phyloP scores from a whole-genome alignment of 192 early-diverging fungal species.

The Pilobolus umbonatus region DNA sequence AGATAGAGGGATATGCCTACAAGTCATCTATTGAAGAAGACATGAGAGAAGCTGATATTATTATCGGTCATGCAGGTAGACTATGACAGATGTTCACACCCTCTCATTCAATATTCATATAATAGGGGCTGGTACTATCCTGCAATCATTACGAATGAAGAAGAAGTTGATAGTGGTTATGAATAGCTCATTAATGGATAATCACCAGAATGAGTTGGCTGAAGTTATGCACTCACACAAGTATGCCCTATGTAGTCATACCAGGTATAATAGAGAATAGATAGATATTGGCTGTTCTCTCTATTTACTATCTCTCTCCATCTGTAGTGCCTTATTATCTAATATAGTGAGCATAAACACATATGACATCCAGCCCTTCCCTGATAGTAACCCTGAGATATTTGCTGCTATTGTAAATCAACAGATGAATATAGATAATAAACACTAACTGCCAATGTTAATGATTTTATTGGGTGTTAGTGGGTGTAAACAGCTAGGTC shows the following conservation, averaged over 20 bases:
- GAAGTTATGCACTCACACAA: conserved; percentile 51
- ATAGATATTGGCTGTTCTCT: no score
- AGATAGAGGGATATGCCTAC: conserved; percentile 54
- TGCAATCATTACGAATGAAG: conserved; percentile 68
- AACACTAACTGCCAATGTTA: no score
- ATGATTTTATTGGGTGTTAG: no score
- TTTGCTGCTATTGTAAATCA: conserved; percentile 5
- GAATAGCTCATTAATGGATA: conserved; percentile 75
- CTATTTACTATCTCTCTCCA: background rate
- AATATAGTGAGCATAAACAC: background rate
- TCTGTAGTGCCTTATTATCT: conserved; percentile 1
- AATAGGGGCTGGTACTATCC: conserved; percentile 78
- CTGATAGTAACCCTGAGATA: conserved; percentile 1
- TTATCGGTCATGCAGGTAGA: conserved; percentile 80
- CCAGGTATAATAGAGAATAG: conserved; percentile 25
- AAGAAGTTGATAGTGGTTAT: conserved; percentile 67
- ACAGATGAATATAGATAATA: conserved; percentile 1
- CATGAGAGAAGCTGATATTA: conserved; percentile 60
- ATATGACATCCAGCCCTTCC: background rate
- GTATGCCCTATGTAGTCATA: conserved; percentile 46
- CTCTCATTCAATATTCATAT: background rate
- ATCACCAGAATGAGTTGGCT: conserved; percentile 87
- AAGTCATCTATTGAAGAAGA: conserved; percentile 46
- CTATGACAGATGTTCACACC: background rate
- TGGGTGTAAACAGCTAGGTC: no score